Evolutionary conservation across 371 early-diverging fungal genomes (phyloP), one percentile per base, ranked within the genome.

Genomic region (Mucor racemosus): DNA sequence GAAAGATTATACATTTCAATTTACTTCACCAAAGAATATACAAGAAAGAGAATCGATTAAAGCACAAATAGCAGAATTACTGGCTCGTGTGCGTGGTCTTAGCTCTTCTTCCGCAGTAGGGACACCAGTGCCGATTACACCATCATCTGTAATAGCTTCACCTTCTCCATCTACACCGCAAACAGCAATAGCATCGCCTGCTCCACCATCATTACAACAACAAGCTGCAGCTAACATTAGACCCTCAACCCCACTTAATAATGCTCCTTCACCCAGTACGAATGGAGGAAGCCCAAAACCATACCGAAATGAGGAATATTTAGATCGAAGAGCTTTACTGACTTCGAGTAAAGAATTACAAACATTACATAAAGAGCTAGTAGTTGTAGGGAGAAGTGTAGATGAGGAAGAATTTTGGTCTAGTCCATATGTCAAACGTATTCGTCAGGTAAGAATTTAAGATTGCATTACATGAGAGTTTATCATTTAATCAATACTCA

Each of bases 381-480:
- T 96, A 5, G 76, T 94, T 31, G 73, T 82, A 0, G 91, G 91
- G 8, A 81, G 70, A 36, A 85, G 84, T 42, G 84, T 97, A 0
- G 77, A 85, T 9, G 97, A 97, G 72, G 95, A 95, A 65, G 97
- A 95, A 67, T 97, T 97, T 69, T 97, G 97, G 97, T 87, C 89
- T 60, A 89, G 88, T 62, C 85, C 94, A 13, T 85, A 90, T 74
- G 89, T 91, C 34, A 76, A 78, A 17, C 71, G 72, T 40, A 77
- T 77, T 60, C 72, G 78, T 58, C 76, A 77, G 67, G 72, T 80
- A 68, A 26, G 26, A 26, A 26, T 26, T 26, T 26, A 26, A 26
- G 26, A 26, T 26, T 26, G 26, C 1, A 26, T 26, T 26, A 26
- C 26, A 26, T 26, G 26, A 26, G 26, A 26, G 26, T 26, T 26